Evolutionary conservation across 108 stramenopile species (phyloP), one percentile per base, ranked within the genome.

Genomic region (Pseudonitzschia delicatissima): DNA sequence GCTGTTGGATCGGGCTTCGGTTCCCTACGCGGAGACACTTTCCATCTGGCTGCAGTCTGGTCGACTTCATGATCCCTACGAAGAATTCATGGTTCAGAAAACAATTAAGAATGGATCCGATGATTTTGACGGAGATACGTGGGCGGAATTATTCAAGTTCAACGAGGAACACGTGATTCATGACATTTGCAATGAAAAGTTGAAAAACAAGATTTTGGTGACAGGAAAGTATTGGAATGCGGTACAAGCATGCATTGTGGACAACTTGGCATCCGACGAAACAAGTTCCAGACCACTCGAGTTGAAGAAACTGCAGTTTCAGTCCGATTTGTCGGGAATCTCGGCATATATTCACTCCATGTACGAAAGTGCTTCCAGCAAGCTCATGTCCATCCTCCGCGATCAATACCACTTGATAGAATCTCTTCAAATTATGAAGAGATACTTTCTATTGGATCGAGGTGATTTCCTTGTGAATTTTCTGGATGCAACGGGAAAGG

Each of bases 391-490:
- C 34, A 47, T 95, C 21, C 74, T 97, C 47, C 45, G 89, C 57
- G 50, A 82, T 15, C 64, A 93, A 40, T 85, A 77, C 48, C 68
- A 80, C 36, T 48, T 92, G 23, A 60, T 77, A 39, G 78, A 82
- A 12, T 87, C 91, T 3, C 81, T 99, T 57, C 74, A 69, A 15
- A 72, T 88, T 21, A 85, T 99, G 83, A 93, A 94, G 68, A 89
- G 88, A 48, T 98, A 94, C 79, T 98, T 99, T 59, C 78, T 99
- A 20, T 72, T 98, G n/a, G 96, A 96, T 64, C 96, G 96, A 72
- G 99, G 99, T 7, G 99, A 99, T 68, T 97, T 97, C 74, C 87
- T 98, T 63, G 86, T 90, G 51, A 85, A 96, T 64, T 96, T 99
- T 71, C 78, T 99, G 53, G 97, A 99, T 67, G 57, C 71, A 21